Base-by-base conservation (phyloP, 1,284 basidiomycete species). In the Schizophyllum commune region DNA sequence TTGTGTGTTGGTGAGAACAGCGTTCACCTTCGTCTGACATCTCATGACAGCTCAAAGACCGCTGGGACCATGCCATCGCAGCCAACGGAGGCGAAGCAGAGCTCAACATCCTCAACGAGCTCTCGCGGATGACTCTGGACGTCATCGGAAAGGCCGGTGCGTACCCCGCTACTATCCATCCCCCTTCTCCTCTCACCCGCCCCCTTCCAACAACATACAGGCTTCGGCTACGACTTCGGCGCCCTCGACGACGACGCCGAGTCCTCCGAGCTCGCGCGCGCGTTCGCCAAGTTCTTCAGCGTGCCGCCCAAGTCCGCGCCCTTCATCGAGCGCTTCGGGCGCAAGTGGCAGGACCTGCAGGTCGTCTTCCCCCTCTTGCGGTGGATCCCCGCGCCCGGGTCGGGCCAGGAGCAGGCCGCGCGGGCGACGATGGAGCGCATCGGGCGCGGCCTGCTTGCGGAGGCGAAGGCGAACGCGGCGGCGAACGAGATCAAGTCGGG, bases 201-300 rank as follows among this genome's bases (percentile, higher is more conserved):
- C 27, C 27, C 27, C 27, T 27, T 27, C 27, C n/a, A n/a, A n/a
- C n/a, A n/a, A n/a, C n/a, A n/a, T 5, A 9, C 22, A 83, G 82
- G 86, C 0, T 91, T 91, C 69, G 80, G 83, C 67, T 89, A 90
- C 68, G 70, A 82, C 13, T 89, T 92, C 70, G 72, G 86, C 53
- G 73, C 83, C 0, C 69, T 86, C 21, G 73, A 74, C 32, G 63
- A 65, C 0, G 66, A 68, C 17, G 68, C 68, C 0, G 67, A 71
- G 32, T 71, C 70, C 8, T 81, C 77, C 63, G 83, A 83, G 62
- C 73, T 85, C 19, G 78, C 74, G 60, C 65, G 75, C 20, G 82
- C 83, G 0, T 83, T 85, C 64, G 65, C 71, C 1, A 74, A 70
- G 1, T 65, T 83, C 17, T 79, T 84, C 66, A 65, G 65, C 1